Percentiles rank a stretch among this genome's conserved stretches.
Conservation (phyloP, 2,329 filamentous ascomycete species). For the Samsoniella hepiali region DNA sequence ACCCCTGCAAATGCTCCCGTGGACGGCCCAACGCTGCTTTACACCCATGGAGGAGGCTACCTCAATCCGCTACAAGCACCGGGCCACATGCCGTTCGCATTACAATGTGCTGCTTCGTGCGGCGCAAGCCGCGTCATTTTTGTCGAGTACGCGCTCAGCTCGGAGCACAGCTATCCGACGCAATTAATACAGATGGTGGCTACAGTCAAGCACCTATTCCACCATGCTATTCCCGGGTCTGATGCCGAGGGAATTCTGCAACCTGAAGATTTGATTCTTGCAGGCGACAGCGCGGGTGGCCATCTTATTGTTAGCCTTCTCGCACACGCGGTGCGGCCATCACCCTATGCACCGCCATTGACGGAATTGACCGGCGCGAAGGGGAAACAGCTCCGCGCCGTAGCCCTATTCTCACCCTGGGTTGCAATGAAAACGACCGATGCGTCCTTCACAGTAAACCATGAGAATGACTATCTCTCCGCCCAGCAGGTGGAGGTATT, state of each 20-base stretch:
- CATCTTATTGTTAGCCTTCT: constrained; percentile 1
- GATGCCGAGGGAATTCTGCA: not conserved
- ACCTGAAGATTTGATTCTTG: not conserved
- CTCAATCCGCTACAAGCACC: constrained; percentile 4
- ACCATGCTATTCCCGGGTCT: not conserved
- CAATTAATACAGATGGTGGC: constrained; percentile 8
- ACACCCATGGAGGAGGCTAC: constrained; percentile 3
- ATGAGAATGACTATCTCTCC: not conserved
- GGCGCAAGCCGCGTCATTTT: not conserved
- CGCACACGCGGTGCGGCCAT: not conserved
- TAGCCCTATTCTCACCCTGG: not conserved
- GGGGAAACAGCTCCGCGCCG: not conserved
- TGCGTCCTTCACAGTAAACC: not conserved
- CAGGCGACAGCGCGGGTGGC: constrained; percentile 6
- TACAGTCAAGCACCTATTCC: not conserved
- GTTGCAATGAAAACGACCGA: not conserved
- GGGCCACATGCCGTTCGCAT: constrained; percentile 5
- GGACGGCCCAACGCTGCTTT: not conserved
- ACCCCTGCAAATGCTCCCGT: not conserved
- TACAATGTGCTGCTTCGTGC: not conserved
- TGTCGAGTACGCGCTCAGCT: not conserved
- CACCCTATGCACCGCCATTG: not conserved
- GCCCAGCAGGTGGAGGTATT: constrained; percentile 2
- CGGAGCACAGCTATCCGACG: not conserved
- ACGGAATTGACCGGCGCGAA: not conserved